Evolutionary conservation across 2,329 filamentous ascomycete species (phyloP).

Genomic region (Penicillium sp.): DNA sequence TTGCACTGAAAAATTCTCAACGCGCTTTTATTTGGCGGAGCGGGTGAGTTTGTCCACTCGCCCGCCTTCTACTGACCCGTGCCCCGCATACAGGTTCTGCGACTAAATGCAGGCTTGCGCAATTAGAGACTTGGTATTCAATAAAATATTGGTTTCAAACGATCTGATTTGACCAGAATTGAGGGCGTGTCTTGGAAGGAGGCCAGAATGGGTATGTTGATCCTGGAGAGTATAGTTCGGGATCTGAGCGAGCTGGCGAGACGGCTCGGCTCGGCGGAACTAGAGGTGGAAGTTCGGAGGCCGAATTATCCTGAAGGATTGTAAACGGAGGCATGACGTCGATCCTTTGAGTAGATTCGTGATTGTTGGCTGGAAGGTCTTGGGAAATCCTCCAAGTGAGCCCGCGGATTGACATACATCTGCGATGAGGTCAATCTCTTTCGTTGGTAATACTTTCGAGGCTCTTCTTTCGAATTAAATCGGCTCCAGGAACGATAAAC

Average conservation of each 20-base stretch:
- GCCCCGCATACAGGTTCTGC: neutral
- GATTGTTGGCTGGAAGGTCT: neutral
- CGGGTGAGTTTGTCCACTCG: conserved; percentile 4
- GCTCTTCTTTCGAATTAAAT: no score
- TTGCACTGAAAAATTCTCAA: neutral
- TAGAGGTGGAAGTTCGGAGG: neutral
- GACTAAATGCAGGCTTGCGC: neutral
- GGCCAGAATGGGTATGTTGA: neutral
- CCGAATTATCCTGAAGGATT: neutral
- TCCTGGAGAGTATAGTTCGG: neutral
- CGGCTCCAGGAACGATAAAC: no score
- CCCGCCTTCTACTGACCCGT: neutral
- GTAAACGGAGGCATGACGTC: neutral
- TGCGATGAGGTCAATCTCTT: no score
- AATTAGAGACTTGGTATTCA: neutral
- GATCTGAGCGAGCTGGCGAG: neutral
- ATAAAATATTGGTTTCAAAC: no score
- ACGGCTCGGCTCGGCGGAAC: neutral
- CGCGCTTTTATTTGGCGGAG: conserved; percentile 7
- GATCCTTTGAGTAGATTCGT: neutral
- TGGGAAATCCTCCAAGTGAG: neutral
- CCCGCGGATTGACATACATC: no score
- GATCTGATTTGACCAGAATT: neutral
- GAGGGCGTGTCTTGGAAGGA: neutral
- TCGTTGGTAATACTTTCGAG: no score